phyloP scores from a whole-genome alignment of 352 stramenopile genomes.

The Globisporangium viniferum region DNA sequence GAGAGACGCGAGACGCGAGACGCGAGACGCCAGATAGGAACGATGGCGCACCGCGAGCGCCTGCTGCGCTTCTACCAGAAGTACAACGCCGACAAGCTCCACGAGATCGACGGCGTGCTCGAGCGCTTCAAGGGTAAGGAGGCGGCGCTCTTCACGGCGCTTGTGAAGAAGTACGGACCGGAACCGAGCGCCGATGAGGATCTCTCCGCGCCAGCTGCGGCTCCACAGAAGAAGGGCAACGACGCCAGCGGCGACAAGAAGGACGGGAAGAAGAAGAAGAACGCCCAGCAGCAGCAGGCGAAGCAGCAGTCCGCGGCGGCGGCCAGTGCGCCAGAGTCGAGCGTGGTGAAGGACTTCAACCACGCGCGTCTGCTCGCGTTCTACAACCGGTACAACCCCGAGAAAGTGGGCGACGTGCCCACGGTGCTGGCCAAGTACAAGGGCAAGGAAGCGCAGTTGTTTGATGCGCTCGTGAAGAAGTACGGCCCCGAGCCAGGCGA shows the following conservation, averaged over 20 bases:
- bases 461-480: slow-evolving; percentile 81
- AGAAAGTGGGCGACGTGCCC: slow-evolving; percentile 68
- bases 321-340: slow-evolving; percentile 18
- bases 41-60: slow-evolving; percentile 63
- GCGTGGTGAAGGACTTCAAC: slow-evolving; percentile 49
- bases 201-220: slow-evolving; percentile 19
- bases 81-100: slow-evolving; percentile 82
- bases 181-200: slow-evolving; percentile 57
- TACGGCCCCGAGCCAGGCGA: slow-evolving; percentile 80
- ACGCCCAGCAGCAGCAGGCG: not conserved
- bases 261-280: slow-evolving; percentile 18
- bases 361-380: slow-evolving; percentile 66
- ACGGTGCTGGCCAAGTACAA: slow-evolving; percentile 75
- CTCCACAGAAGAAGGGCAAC: slow-evolving; percentile 11
- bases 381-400: slow-evolving; percentile 82
- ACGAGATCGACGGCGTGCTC: slow-evolving; percentile 79
- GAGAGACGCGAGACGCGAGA: not conserved
- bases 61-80: slow-evolving; percentile 83
- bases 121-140: slow-evolving; percentile 81
- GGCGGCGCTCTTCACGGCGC: slow-evolving; percentile 60
- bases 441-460: slow-evolving; percentile 76
- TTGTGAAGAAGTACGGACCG: slow-evolving; percentile 82
- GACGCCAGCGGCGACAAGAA: not conserved
- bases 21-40: not conserved
- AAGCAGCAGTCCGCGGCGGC: not conserved